Percentiles rank a stretch among this genome's conserved stretches.
Conservation (phyloP, 495 filamentous ascomycete genomes). For the Aspergillus wentii region DNA sequence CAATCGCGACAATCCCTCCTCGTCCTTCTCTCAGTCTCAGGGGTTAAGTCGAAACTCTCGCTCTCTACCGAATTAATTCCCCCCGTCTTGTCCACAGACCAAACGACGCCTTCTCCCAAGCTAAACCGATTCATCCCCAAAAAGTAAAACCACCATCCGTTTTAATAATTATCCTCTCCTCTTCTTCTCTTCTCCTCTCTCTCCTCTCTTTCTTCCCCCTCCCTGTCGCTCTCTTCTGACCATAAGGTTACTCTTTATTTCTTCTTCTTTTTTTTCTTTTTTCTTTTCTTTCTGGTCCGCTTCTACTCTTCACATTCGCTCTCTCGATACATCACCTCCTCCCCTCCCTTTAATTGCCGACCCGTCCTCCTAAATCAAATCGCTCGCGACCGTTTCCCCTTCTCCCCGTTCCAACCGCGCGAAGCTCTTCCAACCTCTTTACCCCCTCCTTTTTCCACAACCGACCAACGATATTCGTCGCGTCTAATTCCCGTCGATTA, state of each 20-base stretch:
- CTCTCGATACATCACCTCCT: conserved; percentile 1
- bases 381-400: background rate
- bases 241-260: conserved; percentile 6
- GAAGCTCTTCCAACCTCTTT: background rate
- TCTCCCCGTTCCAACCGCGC: conserved; percentile 1
- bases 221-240: conserved; percentile 17
- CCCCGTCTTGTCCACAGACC: no score
- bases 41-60: no score
- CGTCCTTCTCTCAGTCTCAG: no score
- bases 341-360: background rate
- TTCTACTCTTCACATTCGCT: conserved; percentile 6
- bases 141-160: no score
- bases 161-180: background rate
- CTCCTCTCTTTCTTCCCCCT: conserved; percentile 10
- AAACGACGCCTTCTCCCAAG: no score
- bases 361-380: conserved; percentile 1
- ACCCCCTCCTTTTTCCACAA: background rate
- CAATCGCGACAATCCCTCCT: no score
- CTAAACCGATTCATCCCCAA: no score
- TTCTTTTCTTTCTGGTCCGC: conserved; percentile 5
- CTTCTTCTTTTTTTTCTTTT: conserved; percentile 6
- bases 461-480: no score
- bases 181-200: conserved; percentile 5
- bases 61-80: no score
- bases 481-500: no score